Conservation (phyloP, 78 protist species). For the slime mould (Dictyostelium discoideum) region DNA sequence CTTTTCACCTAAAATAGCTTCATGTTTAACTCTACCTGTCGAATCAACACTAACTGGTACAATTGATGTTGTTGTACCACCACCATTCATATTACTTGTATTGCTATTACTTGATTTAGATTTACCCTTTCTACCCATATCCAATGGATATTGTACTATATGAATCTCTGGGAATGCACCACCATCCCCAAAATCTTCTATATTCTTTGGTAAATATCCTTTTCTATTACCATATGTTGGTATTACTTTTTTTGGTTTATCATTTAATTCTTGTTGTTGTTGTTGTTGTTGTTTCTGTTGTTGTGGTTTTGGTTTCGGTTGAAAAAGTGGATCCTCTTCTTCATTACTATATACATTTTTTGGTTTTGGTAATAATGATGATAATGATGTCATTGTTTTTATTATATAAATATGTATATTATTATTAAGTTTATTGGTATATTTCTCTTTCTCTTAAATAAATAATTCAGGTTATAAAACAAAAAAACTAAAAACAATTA, state of each 20-base stretch:
- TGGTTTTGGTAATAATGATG: constrained; percentile 45
- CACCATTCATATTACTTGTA: background rate
- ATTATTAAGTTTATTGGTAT: background rate
- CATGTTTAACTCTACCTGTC: constrained; percentile 62
- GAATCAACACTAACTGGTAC: constrained; percentile 54
- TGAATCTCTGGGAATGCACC: constrained; percentile 97
- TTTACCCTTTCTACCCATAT: constrained; percentile 90
- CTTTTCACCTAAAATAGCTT: constrained; percentile 56
- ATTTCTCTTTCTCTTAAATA: background rate
- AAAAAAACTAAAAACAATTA: background rate
- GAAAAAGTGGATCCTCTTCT: constrained; percentile 51
- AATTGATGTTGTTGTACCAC: background rate
- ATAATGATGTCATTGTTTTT: background rate
- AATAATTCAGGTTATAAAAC: background rate
- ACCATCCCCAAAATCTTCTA: constrained; percentile 95
- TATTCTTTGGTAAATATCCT: constrained; percentile 79
- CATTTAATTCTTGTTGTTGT: background rate
- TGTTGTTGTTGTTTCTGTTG: background rate
- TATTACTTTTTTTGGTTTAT: background rate
- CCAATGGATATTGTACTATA: constrained; percentile 91
- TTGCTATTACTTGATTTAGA: background rate
- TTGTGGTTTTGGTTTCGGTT: background rate
- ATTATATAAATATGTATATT: background rate
- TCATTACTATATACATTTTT: constrained; percentile 34
- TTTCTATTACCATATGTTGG: constrained; percentile 84